phyloP scores from a whole-genome alignment of 2,329 filamentous ascomycete species.

The Furcasterigmium sp. region DNA sequence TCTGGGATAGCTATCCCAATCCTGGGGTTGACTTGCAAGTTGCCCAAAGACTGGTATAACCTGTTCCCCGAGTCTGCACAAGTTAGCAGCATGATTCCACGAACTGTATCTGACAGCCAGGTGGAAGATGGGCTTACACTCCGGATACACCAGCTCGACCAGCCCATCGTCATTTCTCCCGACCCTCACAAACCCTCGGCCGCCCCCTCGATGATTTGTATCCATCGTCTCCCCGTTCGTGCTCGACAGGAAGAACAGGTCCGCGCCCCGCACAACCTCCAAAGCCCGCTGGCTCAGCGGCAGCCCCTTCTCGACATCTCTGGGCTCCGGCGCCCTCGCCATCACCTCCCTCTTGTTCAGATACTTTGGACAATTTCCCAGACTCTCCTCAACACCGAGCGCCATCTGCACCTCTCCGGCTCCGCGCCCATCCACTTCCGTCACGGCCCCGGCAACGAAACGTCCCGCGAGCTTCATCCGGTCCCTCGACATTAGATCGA shows the following conservation, averaged over 20 bases:
- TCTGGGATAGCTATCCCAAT: conserved; percentile 70
- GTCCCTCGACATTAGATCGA: conserved; percentile 63
- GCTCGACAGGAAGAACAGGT: conserved; percentile 75
- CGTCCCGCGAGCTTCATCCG: conserved; percentile 69
- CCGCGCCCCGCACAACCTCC: conserved; percentile 56
- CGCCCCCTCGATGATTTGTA: conserved; percentile 74
- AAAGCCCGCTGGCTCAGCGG: conserved; percentile 49
- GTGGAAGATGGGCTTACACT: conserved; percentile 41
- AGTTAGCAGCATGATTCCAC: not conserved
- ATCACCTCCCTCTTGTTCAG: conserved; percentile 66
- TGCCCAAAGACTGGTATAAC: conserved; percentile 79
- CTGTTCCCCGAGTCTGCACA: conserved; percentile 67
- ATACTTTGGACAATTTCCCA: conserved; percentile 87
- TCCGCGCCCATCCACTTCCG: conserved; percentile 21
- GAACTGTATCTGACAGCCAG: not conserved
- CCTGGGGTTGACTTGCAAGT: conserved; percentile 60
- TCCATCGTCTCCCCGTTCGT: conserved; percentile 68
- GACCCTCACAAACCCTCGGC: conserved; percentile 68
- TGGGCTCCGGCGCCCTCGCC: conserved; percentile 47
- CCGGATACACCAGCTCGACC: conserved; percentile 64
- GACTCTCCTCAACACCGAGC: conserved; percentile 62
- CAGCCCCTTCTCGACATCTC: conserved; percentile 25
- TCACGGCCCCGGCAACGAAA: conserved; percentile 59
- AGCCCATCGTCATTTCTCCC: conserved; percentile 45
- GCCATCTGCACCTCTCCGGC: conserved; percentile 47